Conservation (phyloP, 371 early-diverging fungal genomes). For the Rhizomucor miehei region DNA sequence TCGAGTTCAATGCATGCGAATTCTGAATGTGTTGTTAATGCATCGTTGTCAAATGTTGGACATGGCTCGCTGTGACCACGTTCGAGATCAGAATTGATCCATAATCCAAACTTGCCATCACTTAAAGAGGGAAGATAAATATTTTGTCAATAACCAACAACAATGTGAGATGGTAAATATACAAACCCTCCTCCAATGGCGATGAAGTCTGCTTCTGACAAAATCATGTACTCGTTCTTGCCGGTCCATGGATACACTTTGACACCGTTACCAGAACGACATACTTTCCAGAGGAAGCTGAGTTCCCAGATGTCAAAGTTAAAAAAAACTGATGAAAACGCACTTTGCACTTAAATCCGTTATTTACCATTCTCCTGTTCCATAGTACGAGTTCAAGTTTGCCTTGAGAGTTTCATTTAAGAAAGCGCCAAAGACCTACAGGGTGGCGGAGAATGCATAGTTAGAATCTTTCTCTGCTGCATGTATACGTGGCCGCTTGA, state of each 20-base stretch:
- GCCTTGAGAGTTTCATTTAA: conserved; percentile 68
- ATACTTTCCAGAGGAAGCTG: conserved; percentile 74
- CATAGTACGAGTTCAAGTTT: conserved; percentile 68
- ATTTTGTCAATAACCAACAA: conserved; percentile 1
- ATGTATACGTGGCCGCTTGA: neutral
- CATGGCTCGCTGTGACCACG: conserved; percentile 80
- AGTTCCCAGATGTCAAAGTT: no score
- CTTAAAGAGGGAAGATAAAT: conserved; percentile 24
- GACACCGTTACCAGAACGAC: conserved; percentile 20
- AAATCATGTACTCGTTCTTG: conserved; percentile 85
- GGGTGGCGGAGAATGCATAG: neutral
- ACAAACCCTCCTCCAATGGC: conserved; percentile 90
- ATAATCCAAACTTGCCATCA: conserved; percentile 86
- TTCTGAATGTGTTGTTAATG: conserved; percentile 40
- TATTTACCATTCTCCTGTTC: conserved; percentile 91
- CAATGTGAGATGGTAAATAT: neutral
- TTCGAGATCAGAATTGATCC: conserved; percentile 84
- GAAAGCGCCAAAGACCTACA: conserved; percentile 89
- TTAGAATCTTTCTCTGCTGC: neutral
- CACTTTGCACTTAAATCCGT: no score
- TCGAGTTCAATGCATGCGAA: conserved; percentile 40
- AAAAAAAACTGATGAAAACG: no score
- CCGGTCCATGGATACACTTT: conserved; percentile 82
- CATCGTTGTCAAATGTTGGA: conserved; percentile 88
- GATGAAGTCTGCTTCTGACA: conserved; percentile 79